Evolutionary conservation across 495 filamentous ascomycete genomes (phyloP), one percentile per base, ranked within the genome.

Genomic region (Physcia stellaris): DNA sequence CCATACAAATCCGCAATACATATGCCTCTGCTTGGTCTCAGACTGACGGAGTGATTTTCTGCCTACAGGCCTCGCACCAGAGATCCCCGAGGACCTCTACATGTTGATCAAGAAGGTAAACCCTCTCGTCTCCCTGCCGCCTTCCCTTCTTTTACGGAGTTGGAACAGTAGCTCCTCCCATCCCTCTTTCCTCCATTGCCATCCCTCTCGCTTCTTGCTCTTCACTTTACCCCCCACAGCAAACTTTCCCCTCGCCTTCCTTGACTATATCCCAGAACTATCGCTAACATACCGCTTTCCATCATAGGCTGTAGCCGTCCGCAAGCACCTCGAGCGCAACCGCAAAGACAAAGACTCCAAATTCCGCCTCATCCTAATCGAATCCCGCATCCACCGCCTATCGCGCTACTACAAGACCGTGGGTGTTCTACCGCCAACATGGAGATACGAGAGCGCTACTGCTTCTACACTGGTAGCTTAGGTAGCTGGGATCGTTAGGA

Each of bases 71-170:
- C 83, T 98, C 60, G 87, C 88, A 47, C 92, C 92, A 53, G 85
- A 94, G 60, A 79, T 96, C 52, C 90, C 90, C 50, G 90, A 96
- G 74, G 92, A 96, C 65, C 78, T 98, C 41, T 85, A 85, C 75
- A 83, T 87, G 81, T 77, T 98, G 62, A 96, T 98, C 79, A 95
- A 94, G 80, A 98, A 98, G 83, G 87, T 87, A n/a, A n/a, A n/a
- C n/a, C n/a, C n/a, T n/a, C n/a, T n/a, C n/a, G n/a, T n/a, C n/a
- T n/a, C 61, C 51, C 6, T 13, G 12, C 9, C 2, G 4, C 16
- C 26, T n/a, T n/a, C 21, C 18, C 3, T 17, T 16, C 6, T 6
- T 4, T 3, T 31, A 32, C 11, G 16, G 6, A 13, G 12, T 6
- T n/a, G 36, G 4, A 17, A 24, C 28, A 32, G 11, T 22, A 13